These are phyloP conservation scores for Hibiscus mutabilis DNA, from an alignment of 345 rosid genomes.

Conservation along the genomic window DNA sequence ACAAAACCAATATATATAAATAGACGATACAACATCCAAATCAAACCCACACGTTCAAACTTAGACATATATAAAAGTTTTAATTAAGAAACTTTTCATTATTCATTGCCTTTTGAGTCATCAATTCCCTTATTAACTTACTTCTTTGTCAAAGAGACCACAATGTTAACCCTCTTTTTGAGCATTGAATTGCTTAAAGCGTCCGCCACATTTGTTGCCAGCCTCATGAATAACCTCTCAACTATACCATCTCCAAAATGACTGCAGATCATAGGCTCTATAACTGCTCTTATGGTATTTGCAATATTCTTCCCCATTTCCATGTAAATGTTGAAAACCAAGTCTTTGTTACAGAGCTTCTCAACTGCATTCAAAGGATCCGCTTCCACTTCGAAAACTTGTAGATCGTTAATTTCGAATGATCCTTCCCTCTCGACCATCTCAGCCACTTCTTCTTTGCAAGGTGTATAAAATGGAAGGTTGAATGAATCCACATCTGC, in stretches of 20 bases:
- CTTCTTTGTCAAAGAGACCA: neutral
- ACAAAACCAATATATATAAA: too few species aligned
- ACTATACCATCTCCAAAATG: neutral
- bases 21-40: neutral
- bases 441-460: too few species aligned
- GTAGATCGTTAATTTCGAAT: too few species aligned
- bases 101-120: neutral
- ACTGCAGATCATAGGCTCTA: neutral
- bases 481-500: too few species aligned
- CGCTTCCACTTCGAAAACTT: too few species aligned
- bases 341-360: too few species aligned
- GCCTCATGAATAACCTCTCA: neutral
- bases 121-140: neutral
- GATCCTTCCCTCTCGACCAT: too few species aligned
- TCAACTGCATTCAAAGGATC: too few species aligned
- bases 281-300: neutral
- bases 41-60: neutral
- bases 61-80: too few species aligned
- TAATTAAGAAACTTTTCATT: neutral
- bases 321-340: too few species aligned
- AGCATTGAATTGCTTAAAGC: neutral
- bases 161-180: neutral
- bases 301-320: neutral
- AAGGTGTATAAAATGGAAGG: too few species aligned
- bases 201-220: neutral